phyloP scores from a whole-genome alignment of 1,139 yeast genomes.

The Debaryomyces sp. region DNA sequence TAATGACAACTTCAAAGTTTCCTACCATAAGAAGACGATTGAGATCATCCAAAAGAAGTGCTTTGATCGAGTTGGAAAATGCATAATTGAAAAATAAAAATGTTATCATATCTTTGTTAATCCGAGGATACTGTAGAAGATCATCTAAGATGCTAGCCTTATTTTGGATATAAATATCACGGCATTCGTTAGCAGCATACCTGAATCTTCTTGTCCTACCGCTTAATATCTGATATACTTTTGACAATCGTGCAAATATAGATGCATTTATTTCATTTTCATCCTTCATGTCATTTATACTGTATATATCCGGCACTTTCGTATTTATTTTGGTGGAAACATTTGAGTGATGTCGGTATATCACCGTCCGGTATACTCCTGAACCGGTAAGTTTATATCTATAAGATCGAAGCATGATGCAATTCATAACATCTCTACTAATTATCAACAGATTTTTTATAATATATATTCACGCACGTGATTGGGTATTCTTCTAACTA shows the following conservation, averaged over 20 bases:
- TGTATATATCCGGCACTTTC: neutral
- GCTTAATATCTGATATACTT: conserved; percentile 18
- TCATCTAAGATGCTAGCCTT: conserved; percentile 21
- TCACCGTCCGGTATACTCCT: neutral
- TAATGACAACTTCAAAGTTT: conserved; percentile 1
- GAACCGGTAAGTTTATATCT: neutral
- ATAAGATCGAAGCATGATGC: conserved; percentile 6
- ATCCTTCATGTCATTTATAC: neutral
- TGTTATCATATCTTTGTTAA: conserved; percentile 20
- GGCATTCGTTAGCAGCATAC: conserved; percentile 19
- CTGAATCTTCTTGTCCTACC: conserved; percentile 15
- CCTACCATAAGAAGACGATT: conserved; percentile 13
- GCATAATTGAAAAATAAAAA: conserved; percentile 17
- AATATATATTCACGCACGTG: neutral
- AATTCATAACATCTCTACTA: neutral
- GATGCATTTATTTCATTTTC: conserved; percentile 7
- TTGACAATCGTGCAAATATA: conserved; percentile 18
- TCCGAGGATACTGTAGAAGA: conserved; percentile 20
- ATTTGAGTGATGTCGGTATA: neutral
- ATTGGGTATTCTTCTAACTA: neutral
- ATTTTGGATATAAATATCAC: conserved; percentile 15
- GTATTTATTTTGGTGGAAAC: neutral
- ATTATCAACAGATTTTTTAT: neutral
- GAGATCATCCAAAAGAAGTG: conserved; percentile 23
- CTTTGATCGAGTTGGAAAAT: conserved; percentile 23